Evolutionary conservation across 1,139 yeast species (phyloP), one percentile per base, ranked within the genome.

Genomic region (Magnusiomyces magnusii): DNA sequence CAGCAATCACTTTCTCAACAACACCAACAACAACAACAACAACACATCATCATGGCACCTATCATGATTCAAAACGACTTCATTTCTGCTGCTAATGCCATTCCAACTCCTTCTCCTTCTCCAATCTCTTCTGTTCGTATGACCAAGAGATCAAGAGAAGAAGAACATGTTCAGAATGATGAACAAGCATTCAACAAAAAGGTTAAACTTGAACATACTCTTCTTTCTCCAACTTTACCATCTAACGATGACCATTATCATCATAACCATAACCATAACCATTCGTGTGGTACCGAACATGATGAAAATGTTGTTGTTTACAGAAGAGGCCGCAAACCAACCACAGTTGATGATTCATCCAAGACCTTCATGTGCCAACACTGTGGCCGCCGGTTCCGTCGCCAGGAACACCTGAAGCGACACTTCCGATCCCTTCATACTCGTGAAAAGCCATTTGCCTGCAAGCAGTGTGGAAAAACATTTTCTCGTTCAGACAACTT

Each of bases 361-460:
- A 70, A 70, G 62, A 63, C 67, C 24, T 72, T 72, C 62, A 69
- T 68, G 44, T 72, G 75, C 59, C 66, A 66, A 50, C 67, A 70
- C 56, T 72, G 75, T 64, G 62, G 63, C 57, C 68, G 75, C 39
- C 65, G 69, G 59, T 87, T 87, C 74, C 83, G 85, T 68, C 80
- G 95, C 64, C 90, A 85, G 69, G 95, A 87, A 68, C 95, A 87
- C 71, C 74, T 87, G 65, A 86, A 85, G 69, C 78, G 95, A 61
- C 95, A 87, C 68, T 82, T 84, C 69, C 77, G 93, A 61, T 84
- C 90, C 19, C 77, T 87, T 64, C 76, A 73, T 59, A 86, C 92
- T 25, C 80, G 84, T 62, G 91, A 85, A 62, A 85, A 86, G 70
- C 95, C 95, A 0, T 87, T 80, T 71, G 83, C 78, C 64, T 87